These are phyloP conservation scores for Medicago arabica DNA, from an alignment of 306 rosid species.

Conservation along the genomic window DNA sequence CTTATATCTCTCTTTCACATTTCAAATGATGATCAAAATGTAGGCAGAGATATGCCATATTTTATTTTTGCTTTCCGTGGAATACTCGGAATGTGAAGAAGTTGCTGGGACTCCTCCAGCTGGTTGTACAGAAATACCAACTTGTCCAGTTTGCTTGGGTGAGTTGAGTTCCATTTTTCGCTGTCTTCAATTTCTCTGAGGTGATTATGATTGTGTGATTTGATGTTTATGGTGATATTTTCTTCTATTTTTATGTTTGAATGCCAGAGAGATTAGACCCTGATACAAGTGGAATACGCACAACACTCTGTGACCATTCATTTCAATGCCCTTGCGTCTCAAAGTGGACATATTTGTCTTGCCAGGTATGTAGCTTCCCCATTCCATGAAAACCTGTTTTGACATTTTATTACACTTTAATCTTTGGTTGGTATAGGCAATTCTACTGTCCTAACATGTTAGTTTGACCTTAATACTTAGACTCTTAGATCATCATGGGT, in stretches of 20 bases:
- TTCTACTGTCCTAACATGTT: conserved; percentile 7
- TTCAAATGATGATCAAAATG: conserved; percentile 34
- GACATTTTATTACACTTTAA: background rate
- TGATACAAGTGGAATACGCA: conserved; percentile 76
- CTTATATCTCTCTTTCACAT: background rate
- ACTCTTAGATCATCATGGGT: conserved; percentile 2
- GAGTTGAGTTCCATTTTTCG: conserved; percentile 42
- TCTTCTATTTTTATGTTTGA: conserved; percentile 39
- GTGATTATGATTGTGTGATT: conserved; percentile 19
- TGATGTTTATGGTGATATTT: conserved; percentile 24
- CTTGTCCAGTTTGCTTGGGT: conserved; percentile 97
- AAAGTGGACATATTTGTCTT: conserved; percentile 91
- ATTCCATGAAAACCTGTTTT: conserved; percentile 26
- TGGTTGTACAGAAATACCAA: conserved; percentile 80
- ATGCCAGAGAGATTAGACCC: conserved; percentile 88
- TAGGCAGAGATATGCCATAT: conserved; percentile 94
- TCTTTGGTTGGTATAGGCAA: conserved; percentile 36
- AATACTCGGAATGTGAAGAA: conserved; percentile 79
- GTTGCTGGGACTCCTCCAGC: conserved; percentile 79
- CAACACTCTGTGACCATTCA: conserved; percentile 89
- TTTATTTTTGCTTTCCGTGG: conserved; percentile 73
- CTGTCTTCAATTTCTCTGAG: background rate
- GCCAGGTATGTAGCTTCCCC: conserved; percentile 69
- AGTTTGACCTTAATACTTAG: conserved; percentile 13
- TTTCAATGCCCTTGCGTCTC: conserved; percentile 91